Conservation (phyloP, 345 rosid genomes). For the Acer yangbiense region DNA sequence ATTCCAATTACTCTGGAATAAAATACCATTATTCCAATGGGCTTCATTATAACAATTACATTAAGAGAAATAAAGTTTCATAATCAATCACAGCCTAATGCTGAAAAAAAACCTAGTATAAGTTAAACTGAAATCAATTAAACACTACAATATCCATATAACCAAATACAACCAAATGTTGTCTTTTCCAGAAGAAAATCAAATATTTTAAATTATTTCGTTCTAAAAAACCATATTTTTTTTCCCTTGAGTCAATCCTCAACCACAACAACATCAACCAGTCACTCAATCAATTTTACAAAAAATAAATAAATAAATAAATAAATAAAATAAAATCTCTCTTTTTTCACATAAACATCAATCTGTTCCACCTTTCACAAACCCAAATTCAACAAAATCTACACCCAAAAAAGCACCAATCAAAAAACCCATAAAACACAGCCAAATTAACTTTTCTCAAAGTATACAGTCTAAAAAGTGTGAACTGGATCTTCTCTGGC, state of each 20-base stretch:
- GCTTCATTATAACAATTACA: no score
- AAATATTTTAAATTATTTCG: neutral
- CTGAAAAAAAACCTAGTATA: neutral
- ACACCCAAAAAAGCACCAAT: no score
- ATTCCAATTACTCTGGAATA: no score
- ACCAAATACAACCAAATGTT: neutral
- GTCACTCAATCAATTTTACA: neutral
- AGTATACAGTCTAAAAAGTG: no score
- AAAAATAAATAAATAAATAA: no score
- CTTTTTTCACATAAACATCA: neutral
- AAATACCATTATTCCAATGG: no score
- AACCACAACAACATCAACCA: neutral
- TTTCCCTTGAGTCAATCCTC: neutral
- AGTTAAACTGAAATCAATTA: neutral
- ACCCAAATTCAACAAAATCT: neutral
- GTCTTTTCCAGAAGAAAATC: neutral
- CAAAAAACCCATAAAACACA: no score
- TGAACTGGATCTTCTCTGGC: no score
- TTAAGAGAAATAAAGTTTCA: no score
- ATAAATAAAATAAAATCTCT: no score
- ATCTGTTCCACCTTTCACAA: neutral
- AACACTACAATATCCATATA: neutral
- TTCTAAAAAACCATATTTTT: neutral
- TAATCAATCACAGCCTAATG: no score
- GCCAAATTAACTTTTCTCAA: no score